These are phyloP conservation scores for Albizia julibrissin DNA, from an alignment of 306 rosid genomes.

Conservation along the genomic window DNA sequence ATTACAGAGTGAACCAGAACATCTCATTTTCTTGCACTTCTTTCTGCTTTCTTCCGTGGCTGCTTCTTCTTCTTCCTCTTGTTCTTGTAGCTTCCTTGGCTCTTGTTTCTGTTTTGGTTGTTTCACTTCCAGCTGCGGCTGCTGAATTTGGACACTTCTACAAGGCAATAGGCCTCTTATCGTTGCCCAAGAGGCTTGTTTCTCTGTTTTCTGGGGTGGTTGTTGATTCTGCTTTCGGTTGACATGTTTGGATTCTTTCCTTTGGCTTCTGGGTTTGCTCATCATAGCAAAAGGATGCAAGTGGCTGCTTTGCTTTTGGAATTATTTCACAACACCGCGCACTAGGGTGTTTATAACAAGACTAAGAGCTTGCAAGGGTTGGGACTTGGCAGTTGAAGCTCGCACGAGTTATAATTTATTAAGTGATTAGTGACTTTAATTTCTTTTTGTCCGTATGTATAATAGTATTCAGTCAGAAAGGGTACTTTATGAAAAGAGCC, in stretches of 20 bases:
- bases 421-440: neutral
- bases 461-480: neutral
- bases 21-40: conserved; percentile 88
- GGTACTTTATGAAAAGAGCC: neutral
- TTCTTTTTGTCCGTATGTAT: neutral
- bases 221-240: conserved; percentile 50
- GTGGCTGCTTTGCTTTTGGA: conserved; percentile 27
- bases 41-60: conserved; percentile 56
- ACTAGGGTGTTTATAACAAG: neutral
- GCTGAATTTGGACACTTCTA: conserved; percentile 59
- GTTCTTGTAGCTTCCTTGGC: conserved; percentile 42
- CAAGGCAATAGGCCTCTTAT: conserved; percentile 75
- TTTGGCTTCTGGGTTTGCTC: conserved; percentile 63
- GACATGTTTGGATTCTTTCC: conserved; percentile 50
- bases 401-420: neutral
- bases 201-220: conserved; percentile 57
- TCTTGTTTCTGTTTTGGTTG: conserved; percentile 44
- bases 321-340: neutral
- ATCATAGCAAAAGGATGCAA: conserved; percentile 44
- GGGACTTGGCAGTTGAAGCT: neutral
- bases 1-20: conserved; percentile 82
- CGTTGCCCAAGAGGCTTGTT: conserved; percentile 78
- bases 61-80: conserved; percentile 32
- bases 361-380: neutral
- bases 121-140: conserved; percentile 30